Percentiles rank a stretch among this genome's conserved stretches.
These are phyloP conservation scores for Basipetospora sp. DNA, from an alignment of 2,329 filamentous ascomycete genomes.

Conservation along the genomic window DNA sequence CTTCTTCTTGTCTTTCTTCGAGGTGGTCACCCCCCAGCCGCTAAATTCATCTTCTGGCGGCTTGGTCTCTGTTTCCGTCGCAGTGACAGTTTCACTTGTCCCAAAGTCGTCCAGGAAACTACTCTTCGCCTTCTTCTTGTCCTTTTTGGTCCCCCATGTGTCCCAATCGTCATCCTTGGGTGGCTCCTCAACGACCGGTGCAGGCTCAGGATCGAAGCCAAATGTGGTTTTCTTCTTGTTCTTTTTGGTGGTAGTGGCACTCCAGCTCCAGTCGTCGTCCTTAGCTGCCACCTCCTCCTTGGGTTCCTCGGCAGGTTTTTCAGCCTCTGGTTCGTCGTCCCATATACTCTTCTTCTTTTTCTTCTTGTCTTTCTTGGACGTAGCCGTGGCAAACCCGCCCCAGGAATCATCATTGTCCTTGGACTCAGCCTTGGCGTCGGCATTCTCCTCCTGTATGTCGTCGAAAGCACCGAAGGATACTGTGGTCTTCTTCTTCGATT, in stretches of 20 bases:
- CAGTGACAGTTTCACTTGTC: too few species aligned
- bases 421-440: conserved; percentile 20
- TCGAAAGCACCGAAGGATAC: conserved; percentile 35
- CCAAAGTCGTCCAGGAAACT: conserved; percentile 8
- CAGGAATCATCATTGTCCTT: conserved; percentile 24
- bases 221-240: too few species aligned
- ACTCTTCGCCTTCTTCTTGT: conserved; percentile 16
- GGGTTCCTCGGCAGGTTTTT: conserved; percentile 11
- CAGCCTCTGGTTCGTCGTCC: conserved; percentile 5
- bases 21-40: too few species aligned
- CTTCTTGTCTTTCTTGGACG: conserved; percentile 27
- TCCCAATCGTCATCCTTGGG: conserved; percentile 19
- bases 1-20: conserved; percentile 21
- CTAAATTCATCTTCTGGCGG: background rate
- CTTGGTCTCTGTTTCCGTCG: conserved; percentile 4
- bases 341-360: conserved; percentile 23
- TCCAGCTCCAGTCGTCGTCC: too few species aligned
- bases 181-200: conserved; percentile 12
- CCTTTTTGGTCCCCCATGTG: conserved; percentile 16
- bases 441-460: conserved; percentile 19
- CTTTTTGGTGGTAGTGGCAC: too few species aligned
- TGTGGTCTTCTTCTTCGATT: conserved; percentile 34
- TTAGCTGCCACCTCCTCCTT: conserved; percentile 9
- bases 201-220: conserved; percentile 9
- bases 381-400: conserved; percentile 14